These are phyloP conservation scores for Biancaea sappan DNA, from an alignment of 306 rosid species.

Conservation along the genomic window DNA sequence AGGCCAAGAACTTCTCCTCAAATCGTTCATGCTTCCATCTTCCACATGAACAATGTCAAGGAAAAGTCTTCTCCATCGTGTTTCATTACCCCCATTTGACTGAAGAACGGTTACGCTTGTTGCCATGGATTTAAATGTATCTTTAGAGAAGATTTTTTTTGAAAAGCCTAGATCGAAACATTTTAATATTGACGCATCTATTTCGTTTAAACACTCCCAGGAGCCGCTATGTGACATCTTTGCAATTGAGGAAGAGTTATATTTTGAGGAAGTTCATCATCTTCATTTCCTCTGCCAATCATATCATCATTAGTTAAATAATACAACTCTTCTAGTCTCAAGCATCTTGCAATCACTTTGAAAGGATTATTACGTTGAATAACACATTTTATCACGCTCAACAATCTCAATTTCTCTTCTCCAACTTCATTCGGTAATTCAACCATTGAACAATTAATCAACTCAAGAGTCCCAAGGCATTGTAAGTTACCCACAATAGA, in stretches of 20 bases:
- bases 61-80: slow-evolving; percentile 16
- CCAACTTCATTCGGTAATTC: slow-evolving; percentile 18
- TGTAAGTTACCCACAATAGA: slow-evolving; percentile 2
- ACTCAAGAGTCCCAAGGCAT: slow-evolving; percentile 22
- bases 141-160: slow-evolving; percentile 1
- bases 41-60: too few relatives aligned
- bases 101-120: slow-evolving; percentile 25
- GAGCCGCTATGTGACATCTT: slow-evolving; percentile 23
- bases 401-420: slow-evolving; percentile 25
- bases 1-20: background rate
- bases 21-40: slow-evolving; percentile 1
- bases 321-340: slow-evolving; percentile 29
- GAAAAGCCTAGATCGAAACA: slow-evolving; percentile 6
- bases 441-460: background rate
- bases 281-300: too few relatives aligned
- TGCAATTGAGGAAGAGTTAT: too few relatives aligned
- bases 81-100: background rate
- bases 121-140: too few relatives aligned
- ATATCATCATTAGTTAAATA: background rate
- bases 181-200: background rate
- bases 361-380: slow-evolving; percentile 3
- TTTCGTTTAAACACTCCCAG: background rate
- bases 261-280: too few relatives aligned
- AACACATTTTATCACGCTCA: slow-evolving; percentile 9
- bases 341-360: slow-evolving; percentile 11